Percentiles rank a stretch among this genome's conserved stretches.
Evolutionary conservation across 192 early-diverging fungal genomes (phyloP).

Genomic region (Backusella morwellensis): DNA sequence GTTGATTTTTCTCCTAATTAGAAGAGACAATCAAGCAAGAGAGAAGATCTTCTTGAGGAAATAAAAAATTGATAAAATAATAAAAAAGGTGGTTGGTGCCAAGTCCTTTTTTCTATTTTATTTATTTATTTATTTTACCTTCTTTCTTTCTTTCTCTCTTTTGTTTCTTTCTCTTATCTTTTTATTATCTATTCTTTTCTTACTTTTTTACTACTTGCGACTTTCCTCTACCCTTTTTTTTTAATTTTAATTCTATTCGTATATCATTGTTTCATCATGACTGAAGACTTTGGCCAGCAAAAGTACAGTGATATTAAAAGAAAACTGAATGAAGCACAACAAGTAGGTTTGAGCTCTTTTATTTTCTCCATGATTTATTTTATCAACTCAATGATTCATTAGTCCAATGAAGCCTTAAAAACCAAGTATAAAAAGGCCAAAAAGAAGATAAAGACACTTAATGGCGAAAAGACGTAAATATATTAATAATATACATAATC

Average conservation of each 20-base stretch:
- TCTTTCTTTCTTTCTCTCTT: background rate
- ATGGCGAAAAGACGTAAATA: slow-evolving; percentile 15
- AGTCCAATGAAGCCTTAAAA: slow-evolving; percentile 14
- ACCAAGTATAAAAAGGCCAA: slow-evolving; percentile 7
- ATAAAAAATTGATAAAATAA: background rate
- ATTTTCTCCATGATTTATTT: no score
- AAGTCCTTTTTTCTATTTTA: slow-evolving; percentile 11
- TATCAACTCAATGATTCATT: background rate
- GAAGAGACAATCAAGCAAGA: background rate
- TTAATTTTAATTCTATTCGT: background rate
- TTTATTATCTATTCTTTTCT: background rate
- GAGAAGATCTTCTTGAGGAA: background rate
- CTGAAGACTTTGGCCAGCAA: slow-evolving; percentile 1
- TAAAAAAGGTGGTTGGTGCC: background rate
- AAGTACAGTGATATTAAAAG: slow-evolving; percentile 40
- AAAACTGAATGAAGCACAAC: slow-evolving; percentile 36
- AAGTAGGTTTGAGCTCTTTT: slow-evolving; percentile 19
- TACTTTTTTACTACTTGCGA: background rate
- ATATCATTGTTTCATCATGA: slow-evolving; percentile 8
- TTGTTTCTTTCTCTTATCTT: background rate
- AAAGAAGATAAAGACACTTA: slow-evolving; percentile 19
- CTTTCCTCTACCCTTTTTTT: background rate
- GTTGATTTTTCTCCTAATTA: background rate
- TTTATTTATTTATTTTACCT: background rate
- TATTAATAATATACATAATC: background rate